Conservation (phyloP, 352 stramenopile genomes). For the Stramenopiles sp. region DNA sequence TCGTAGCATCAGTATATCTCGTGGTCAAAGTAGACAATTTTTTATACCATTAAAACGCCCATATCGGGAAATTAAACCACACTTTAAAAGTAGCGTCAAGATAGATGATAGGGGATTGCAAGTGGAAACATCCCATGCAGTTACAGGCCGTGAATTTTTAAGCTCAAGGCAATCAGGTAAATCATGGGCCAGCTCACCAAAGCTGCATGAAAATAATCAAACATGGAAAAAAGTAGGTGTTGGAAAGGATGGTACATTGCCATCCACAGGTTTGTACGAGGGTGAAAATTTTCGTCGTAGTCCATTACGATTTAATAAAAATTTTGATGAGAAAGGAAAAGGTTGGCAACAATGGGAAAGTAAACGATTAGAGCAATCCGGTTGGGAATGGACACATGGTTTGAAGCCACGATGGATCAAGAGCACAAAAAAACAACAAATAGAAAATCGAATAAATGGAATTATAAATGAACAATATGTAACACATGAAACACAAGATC, state of each 20-base stretch:
- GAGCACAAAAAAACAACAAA: not conserved
- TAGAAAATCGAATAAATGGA: not conserved
- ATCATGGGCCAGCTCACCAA: not conserved
- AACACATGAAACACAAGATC: not conserved
- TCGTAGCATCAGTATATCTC: too few relatives aligned
- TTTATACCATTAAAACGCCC: not conserved
- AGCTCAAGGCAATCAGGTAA: not conserved
- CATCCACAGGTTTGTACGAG: not conserved
- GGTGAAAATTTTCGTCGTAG: not conserved
- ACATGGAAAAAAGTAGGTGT: not conserved
- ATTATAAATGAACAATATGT: not conserved
- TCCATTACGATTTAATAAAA: not conserved
- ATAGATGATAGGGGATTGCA: not conserved
- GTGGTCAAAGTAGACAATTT: too few relatives aligned
- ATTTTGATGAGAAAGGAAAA: not conserved
- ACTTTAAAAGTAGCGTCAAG: not conserved
- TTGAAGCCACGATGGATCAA: not conserved
- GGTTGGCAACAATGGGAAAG: not conserved
- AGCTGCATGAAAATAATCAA: not conserved
- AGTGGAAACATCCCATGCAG: too few relatives aligned
- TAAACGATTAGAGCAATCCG: not conserved
- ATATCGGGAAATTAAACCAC: not conserved
- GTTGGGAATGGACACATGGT: not conserved
- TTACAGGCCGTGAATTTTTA: not conserved
- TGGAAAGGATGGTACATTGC: not conserved